Evolutionary conservation across 106 monocot genomes (phyloP).

Genomic region (Chionographis japonica): DNA sequence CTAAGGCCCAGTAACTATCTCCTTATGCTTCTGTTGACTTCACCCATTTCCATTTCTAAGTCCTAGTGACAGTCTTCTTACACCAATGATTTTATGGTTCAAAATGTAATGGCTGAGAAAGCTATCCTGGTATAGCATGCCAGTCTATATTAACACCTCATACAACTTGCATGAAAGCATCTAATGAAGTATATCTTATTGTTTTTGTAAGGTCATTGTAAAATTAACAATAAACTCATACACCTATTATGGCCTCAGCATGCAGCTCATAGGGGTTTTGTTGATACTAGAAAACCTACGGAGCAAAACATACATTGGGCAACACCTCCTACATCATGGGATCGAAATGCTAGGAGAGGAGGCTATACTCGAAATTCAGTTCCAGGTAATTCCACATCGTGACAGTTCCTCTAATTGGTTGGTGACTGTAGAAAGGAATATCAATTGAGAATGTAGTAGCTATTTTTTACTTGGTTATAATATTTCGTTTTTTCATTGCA

Average conservation of each 20-base stretch:
- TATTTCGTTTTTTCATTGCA: too few species aligned
- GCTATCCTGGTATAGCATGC: too few species aligned
- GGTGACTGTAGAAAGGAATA: not conserved
- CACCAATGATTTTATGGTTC: too few species aligned
- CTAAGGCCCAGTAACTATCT: too few species aligned
- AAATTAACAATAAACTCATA: constrained; percentile 3
- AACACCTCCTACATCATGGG: constrained; percentile 30
- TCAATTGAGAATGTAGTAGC: not conserved
- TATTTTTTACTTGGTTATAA: too few species aligned
- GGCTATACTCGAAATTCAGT: constrained; percentile 17
- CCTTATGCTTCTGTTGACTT: too few species aligned
- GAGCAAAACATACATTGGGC: constrained; percentile 19
- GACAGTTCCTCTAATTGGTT: not conserved
- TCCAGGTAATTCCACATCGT: constrained; percentile 30
- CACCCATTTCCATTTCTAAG: too few species aligned
- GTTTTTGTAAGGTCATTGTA: not conserved
- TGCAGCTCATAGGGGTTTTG: constrained; percentile 23
- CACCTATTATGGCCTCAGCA: constrained; percentile 31
- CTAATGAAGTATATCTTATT: not conserved
- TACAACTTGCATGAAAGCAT: not conserved
- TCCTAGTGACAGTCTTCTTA: too few species aligned
- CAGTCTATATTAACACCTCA: too few species aligned
- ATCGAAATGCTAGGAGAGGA: constrained; percentile 33
- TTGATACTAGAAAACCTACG: constrained; percentile 18
- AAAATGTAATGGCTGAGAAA: too few species aligned